phyloP scores from a whole-genome alignment of 2,329 filamentous ascomycete species.

The Aspergillus uvarum region DNA sequence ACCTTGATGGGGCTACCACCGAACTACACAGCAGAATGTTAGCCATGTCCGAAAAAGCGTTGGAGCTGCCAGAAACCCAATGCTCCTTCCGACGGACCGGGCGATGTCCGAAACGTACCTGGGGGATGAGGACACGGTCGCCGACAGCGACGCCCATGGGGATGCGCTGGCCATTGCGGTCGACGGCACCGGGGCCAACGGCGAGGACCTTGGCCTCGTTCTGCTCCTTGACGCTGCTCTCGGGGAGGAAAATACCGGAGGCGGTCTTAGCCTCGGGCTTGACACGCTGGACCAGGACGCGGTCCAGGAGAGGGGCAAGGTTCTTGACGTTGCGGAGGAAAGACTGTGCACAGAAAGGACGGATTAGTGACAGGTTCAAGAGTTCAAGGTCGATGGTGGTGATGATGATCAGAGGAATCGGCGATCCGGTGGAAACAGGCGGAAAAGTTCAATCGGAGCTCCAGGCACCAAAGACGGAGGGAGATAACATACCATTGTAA shows the following conservation, averaged over 20 bases:
- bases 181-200: constrained; percentile 83
- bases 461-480: not conserved
- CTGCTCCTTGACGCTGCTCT: constrained; percentile 95
- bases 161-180: constrained; percentile 86
- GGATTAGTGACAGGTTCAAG: not conserved
- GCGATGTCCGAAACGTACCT: constrained; percentile 58
- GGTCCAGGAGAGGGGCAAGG: constrained; percentile 94
- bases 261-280: constrained; percentile 97
- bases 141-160: constrained; percentile 78
- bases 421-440: not conserved
- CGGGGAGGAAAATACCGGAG: constrained; percentile 94
- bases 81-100: not conserved
- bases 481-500: constrained; percentile 28
- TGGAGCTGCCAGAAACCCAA: too few relatives aligned
- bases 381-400: not conserved
- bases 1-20: constrained; percentile 96
- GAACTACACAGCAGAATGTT: constrained; percentile 57
- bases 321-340: constrained; percentile 93
- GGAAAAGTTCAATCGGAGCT: constrained; percentile 13
- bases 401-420: constrained; percentile 1
- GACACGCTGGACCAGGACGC: constrained; percentile 94
- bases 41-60: constrained; percentile 15
- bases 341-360: constrained; percentile 26
- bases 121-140: constrained; percentile 93
- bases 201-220: constrained; percentile 97